phyloP scores from a whole-genome alignment of 495 filamentous ascomycete genomes.

The Xylaria intraflava region DNA sequence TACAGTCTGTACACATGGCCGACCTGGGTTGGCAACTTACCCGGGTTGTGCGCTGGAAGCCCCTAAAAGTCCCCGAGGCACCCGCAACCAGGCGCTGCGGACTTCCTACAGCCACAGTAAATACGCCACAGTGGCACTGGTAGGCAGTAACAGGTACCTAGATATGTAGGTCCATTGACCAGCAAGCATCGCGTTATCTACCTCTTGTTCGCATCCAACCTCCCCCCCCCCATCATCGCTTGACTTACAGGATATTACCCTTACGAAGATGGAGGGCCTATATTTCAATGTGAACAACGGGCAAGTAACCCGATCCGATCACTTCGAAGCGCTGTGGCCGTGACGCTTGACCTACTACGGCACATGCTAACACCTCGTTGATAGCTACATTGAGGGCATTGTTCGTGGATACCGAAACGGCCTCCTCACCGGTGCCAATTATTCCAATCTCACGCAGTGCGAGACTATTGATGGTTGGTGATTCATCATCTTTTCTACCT shows the following conservation, averaged over 20 bases:
- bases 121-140: too few species aligned
- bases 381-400: slow-evolving; percentile 90
- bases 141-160: too few species aligned
- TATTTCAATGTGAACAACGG: slow-evolving; percentile 95
- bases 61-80: too few species aligned
- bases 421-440: slow-evolving; percentile 85
- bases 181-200: slow-evolving; percentile 11
- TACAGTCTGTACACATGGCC: too few species aligned
- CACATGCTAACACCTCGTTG: slow-evolving; percentile 24
- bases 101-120: too few species aligned
- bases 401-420: slow-evolving; percentile 94
- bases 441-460: slow-evolving; percentile 95
- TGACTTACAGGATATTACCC: slow-evolving; percentile 10
- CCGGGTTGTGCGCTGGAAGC: too few species aligned
- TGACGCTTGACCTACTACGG: neutral
- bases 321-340: neutral
- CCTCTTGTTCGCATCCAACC: slow-evolving; percentile 21
- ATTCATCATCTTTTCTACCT: neutral
- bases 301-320: slow-evolving; percentile 37
- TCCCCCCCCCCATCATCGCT: slow-evolving; percentile 24
- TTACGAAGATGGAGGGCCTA: slow-evolving; percentile 76
- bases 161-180: neutral
- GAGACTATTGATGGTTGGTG: slow-evolving; percentile 89
- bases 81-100: too few species aligned
- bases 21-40: too few species aligned